phyloP scores from a whole-genome alignment of 2,329 filamentous ascomycete genomes.

The Neopestalotiopsis sp. region DNA sequence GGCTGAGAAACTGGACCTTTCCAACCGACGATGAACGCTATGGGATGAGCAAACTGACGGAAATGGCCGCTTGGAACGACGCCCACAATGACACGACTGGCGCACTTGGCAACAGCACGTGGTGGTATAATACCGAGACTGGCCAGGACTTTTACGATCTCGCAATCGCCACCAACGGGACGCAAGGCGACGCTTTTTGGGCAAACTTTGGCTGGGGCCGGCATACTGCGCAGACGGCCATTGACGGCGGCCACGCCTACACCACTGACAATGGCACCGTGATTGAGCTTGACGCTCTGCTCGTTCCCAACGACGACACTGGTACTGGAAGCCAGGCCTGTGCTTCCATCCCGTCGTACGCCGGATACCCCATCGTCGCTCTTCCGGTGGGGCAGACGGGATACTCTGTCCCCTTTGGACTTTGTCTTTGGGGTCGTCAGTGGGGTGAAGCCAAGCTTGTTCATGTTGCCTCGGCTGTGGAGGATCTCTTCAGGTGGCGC shows the following conservation, averaged over 20 bases:
- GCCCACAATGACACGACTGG: slow-evolving; percentile 27
- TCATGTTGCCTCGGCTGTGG: background rate
- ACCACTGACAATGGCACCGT: slow-evolving; percentile 9
- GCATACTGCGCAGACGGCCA: slow-evolving; percentile 18
- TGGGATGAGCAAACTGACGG: slow-evolving; percentile 23
- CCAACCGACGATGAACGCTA: slow-evolving; percentile 22
- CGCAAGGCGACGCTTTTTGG: slow-evolving; percentile 21
- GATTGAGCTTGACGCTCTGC: slow-evolving; percentile 19
- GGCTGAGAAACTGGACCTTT: slow-evolving; percentile 26
- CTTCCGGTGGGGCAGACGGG: background rate
- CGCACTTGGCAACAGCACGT: slow-evolving; percentile 25
- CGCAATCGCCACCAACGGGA: slow-evolving; percentile 22
- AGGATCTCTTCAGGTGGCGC: background rate
- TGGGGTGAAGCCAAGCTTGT: slow-evolving; percentile 2
- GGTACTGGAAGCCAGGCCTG: slow-evolving; percentile 19
- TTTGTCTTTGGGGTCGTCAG: slow-evolving; percentile 14
- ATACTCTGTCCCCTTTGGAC: background rate
- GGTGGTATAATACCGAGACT: slow-evolving; percentile 24
- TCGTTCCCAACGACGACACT: slow-evolving; percentile 20
- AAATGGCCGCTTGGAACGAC: slow-evolving; percentile 27
- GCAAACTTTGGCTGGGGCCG: slow-evolving; percentile 20
- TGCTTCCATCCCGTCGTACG: slow-evolving; percentile 20
- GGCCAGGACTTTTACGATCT: slow-evolving; percentile 25
- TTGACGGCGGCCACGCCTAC: slow-evolving; percentile 20
- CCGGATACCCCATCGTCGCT: slow-evolving; percentile 19